Evolutionary conservation across 306 rosid species (phyloP), one percentile per base, ranked within the genome.

Genomic region (Cucurbita argyrosperma): DNA sequence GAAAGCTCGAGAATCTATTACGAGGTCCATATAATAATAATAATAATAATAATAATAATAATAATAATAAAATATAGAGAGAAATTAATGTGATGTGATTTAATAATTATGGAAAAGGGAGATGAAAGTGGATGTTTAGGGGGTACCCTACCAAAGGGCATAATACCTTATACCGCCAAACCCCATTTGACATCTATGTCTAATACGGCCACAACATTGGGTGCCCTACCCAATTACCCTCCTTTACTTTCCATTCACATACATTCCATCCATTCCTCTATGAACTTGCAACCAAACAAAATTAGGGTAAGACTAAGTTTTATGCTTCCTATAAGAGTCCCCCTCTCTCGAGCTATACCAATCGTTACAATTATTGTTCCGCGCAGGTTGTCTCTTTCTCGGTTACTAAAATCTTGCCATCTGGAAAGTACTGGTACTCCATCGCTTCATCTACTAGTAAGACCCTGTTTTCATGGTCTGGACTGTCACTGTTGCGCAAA

Each of bases 121-220:
- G 72, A 45, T 66, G 71, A 49, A 69, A 69, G 74, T 69, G 74
- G 57, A 69, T 69, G 21, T 69, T 69, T 69, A 49, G 7, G 74
- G 74, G 57, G 57, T 69, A 69, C 74, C 74, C 74, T 23, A 69
- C 58, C 18, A 14, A 3, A 69, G 74, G 58, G 45, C 58, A 69
- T 69, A 57, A 69, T 69, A 30, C 43, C 74, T 69, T 11, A 69
- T 69, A 69, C 57, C 47, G 62, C 75, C 80, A 45, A 78, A 80
- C 56, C 37, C 63, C 49, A 53, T 79, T 80, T 82, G 81, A 77
- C 84, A 77, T 10, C 7, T 14, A 45, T 80, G 86, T 79, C 86
- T 71, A 66, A 71, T 76, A 54, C 15, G 47, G 83, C 83, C 87
- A 76, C 79, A 74, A 71, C 86, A 83, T 30, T 9, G 12, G 12